Evolutionary conservation across 768 basidiomycete genomes (phyloP).

Genomic region (Leccinum ochraceum): DNA sequence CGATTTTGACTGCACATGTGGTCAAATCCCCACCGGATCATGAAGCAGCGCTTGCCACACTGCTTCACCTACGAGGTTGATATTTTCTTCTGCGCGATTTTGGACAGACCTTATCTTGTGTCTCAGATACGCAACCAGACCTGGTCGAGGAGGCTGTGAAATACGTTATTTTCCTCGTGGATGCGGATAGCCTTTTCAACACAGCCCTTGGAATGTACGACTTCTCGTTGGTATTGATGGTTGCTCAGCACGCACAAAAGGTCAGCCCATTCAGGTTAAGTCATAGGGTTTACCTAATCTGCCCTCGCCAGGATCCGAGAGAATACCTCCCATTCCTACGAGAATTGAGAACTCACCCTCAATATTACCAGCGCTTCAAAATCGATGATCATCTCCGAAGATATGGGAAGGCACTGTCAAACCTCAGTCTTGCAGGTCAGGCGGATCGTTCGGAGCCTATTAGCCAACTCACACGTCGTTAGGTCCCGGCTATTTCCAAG

Average conservation of each 20-base stretch:
- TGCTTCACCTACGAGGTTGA: slow-evolving; percentile 79
- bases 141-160: slow-evolving; percentile 96
- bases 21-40: slow-evolving; percentile 91
- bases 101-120: not conserved
- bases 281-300: slow-evolving; percentile 7
- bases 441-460: slow-evolving; percentile 2
- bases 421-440: slow-evolving; percentile 73
- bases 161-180: slow-evolving; percentile 97
- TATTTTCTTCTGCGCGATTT: not conserved
- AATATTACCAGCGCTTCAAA: slow-evolving; percentile 80
- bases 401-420: slow-evolving; percentile 68
- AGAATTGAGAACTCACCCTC: slow-evolving; percentile 73
- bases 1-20: slow-evolving; percentile 89
- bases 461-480: slow-evolving; percentile 10
- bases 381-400: slow-evolving; percentile 93
- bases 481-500: slow-evolving; percentile 75
- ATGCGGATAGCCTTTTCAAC: slow-evolving; percentile 89
- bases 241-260: slow-evolving; percentile 97
- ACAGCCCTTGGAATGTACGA: slow-evolving; percentile 99
- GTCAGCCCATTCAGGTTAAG: slow-evolving; percentile 40
- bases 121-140: slow-evolving; percentile 50
- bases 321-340: slow-evolving; percentile 98
- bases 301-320: slow-evolving; percentile 77
- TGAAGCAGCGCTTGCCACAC: slow-evolving; percentile 75
- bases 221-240: slow-evolving; percentile 91